phyloP scores from a whole-genome alignment of 331 rosid genomes.

The Rhamnella rubrinervis region DNA sequence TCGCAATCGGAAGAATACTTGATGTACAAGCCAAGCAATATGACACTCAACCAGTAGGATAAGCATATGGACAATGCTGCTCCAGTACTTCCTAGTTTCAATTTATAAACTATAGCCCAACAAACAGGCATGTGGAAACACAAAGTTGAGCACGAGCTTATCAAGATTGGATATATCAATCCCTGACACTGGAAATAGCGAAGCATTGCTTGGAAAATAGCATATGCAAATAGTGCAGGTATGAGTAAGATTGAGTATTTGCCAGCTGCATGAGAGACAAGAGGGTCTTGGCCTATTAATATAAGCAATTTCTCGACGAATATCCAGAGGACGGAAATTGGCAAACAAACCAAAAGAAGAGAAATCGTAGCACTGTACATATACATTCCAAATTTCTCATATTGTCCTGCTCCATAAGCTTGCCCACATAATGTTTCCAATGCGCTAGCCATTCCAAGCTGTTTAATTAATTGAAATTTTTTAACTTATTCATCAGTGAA shows the following conservation, averaged over 20 bases:
- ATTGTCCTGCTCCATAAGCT: constrained; percentile 50
- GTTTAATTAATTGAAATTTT: not conserved
- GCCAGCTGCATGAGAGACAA: constrained; percentile 34
- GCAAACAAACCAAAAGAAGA: constrained; percentile 28
- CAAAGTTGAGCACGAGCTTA: constrained; percentile 12
- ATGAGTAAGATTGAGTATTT: constrained; percentile 33
- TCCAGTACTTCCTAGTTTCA: constrained; percentile 33
- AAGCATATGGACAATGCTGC: constrained; percentile 43
- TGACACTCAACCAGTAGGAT: constrained; percentile 35
- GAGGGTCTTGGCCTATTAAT: constrained; percentile 40
- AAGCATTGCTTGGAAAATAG: constrained; percentile 31
- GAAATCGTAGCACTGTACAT: constrained; percentile 27
- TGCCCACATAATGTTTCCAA: constrained; percentile 61
- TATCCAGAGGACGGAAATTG: constrained; percentile 37
- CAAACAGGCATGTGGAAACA: constrained; percentile 38
- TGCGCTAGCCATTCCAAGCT: constrained; percentile 52
- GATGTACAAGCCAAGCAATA: constrained; percentile 13
- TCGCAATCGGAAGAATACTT: constrained; percentile 28
- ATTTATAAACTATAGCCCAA: constrained; percentile 33
- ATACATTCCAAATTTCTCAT: constrained; percentile 37
- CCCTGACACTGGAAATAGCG: constrained; percentile 41
- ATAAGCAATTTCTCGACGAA: constrained; percentile 39
- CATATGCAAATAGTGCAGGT: constrained; percentile 33
- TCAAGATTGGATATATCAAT: constrained; percentile 31
- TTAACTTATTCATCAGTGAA: not conserved